These are phyloP conservation scores for Leccinellum luteum DNA, from an alignment of 768 basidiomycete species.

Conservation along the genomic window DNA sequence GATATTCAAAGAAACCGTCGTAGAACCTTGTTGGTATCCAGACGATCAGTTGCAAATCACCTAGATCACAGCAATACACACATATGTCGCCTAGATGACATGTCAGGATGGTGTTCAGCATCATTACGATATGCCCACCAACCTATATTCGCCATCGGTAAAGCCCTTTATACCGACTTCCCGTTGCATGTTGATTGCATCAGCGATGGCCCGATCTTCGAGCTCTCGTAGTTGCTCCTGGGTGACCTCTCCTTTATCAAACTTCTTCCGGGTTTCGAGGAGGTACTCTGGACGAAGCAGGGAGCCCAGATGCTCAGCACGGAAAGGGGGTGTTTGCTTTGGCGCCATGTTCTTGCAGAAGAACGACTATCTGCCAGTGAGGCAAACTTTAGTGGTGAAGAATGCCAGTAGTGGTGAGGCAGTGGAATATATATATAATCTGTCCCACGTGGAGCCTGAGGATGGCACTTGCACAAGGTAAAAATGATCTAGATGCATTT, in stretches of 20 bases:
- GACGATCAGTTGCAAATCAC: background rate
- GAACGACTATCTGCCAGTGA: background rate
- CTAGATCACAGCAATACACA: background rate
- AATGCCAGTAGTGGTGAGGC: background rate
- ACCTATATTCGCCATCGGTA: slow-evolving; percentile 42
- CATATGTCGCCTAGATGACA: slow-evolving; percentile 24
- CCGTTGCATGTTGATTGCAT: slow-evolving; percentile 37
- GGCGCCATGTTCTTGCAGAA: slow-evolving; percentile 13
- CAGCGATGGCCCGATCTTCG: slow-evolving; percentile 40
- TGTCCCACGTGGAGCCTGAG: background rate
- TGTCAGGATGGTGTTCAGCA: background rate
- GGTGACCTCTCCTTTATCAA: slow-evolving; percentile 8
- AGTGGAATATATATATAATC: background rate
- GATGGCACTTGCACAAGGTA: background rate
- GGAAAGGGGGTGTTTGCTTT: slow-evolving; percentile 39
- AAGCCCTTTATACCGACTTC: slow-evolving; percentile 12
- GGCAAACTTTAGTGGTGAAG: background rate
- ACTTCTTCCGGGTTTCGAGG: slow-evolving; percentile 13
- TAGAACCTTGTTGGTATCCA: slow-evolving; percentile 18
- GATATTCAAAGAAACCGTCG: slow-evolving; percentile 28
- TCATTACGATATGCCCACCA: slow-evolving; percentile 22
- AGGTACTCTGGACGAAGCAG: slow-evolving; percentile 41
- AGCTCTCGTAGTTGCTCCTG: slow-evolving; percentile 34
- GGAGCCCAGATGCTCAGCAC: slow-evolving; percentile 46
- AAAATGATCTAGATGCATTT: background rate